These are phyloP conservation scores for Penicillium waksmanii DNA, from an alignment of 495 filamentous ascomycete genomes.

Conservation along the genomic window DNA sequence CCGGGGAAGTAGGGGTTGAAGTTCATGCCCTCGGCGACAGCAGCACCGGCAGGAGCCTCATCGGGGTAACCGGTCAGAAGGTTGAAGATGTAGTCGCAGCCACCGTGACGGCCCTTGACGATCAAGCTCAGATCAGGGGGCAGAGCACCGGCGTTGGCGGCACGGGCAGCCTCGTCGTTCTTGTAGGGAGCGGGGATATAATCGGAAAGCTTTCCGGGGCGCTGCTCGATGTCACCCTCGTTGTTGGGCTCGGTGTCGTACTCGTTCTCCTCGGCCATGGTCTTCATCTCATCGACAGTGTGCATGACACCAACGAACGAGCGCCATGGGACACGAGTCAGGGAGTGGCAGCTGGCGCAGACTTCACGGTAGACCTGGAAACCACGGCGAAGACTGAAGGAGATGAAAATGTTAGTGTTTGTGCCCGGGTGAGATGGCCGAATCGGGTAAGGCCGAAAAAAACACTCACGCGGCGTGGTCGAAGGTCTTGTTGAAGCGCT, in stretches of 20 bases:
- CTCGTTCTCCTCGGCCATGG: conserved; percentile 95
- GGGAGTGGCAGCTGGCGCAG: conserved; percentile 96
- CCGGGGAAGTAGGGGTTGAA: conserved; percentile 99
- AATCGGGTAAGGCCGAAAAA: conserved; percentile 3
- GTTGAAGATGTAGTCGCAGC: conserved; percentile 97
- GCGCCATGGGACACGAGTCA: conserved; percentile 92
- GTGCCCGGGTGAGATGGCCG: conserved; percentile 22
- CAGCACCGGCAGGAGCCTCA: conserved; percentile 86
- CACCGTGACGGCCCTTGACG: conserved; percentile 95
- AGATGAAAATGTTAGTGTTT: conserved; percentile 31
- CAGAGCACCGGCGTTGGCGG: conserved; percentile 96
- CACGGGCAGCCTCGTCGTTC: conserved; percentile 98
- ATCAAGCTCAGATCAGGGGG: conserved; percentile 98
- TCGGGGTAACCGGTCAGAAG: conserved; percentile 98
- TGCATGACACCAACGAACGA: conserved; percentile 85
- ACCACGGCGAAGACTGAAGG: conserved; percentile 85
- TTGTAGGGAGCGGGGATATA: conserved; percentile 95
- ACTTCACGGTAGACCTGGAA: conserved; percentile 99
- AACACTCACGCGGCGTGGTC: conserved; percentile 88
- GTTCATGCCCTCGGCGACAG: conserved; percentile 84
- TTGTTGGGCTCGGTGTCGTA: conserved; percentile 99
- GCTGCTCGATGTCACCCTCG: conserved; percentile 96
- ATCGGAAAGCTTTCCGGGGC: conserved; percentile 96
- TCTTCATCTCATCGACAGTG: conserved; percentile 98
- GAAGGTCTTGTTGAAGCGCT: conserved; percentile 88